Evolutionary conservation across 371 early-diverging fungal species (phyloP), one percentile per base, ranked within the genome.

Genomic region (Basidiobolus meristosporus): DNA sequence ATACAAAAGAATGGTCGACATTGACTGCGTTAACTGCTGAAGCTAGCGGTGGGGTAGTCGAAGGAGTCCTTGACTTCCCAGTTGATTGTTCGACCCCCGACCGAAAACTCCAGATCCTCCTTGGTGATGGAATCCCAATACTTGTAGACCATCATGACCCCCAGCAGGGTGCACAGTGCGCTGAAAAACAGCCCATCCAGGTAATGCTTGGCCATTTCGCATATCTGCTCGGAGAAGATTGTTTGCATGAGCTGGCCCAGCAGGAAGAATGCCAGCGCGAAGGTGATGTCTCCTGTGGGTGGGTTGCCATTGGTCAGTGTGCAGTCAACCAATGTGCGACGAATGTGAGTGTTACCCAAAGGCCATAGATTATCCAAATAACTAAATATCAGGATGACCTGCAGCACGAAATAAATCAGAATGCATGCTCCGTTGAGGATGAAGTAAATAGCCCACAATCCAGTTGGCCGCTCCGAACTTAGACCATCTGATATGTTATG

Each of bases 111-210:
- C 20, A 93, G 63, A 55, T 93, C 97, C 54, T 96, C 97, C 62
- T 91, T 92, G 29, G 97, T 93, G 51, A 96, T 92, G 15, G 82
- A 81, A 57, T 96, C 95, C 97, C 97, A 96, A 65, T 86, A 96
- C 63, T 96, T 96, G 72, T 93, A 96, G 9, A 92, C 85, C 93
- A 96, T 95, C 97, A 96, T 93, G 34, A 96, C 90, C 19, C 80
- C 76, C 46, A 96, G 57, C 39, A 96, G 60, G 12, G 82, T 85
- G 50, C 78, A 84, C 33, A 89, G 83, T 11, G 80, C 71, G 31
- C 88, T 85, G 66, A 92, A 90, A 74, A 96, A 96, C 47, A 89
- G 53, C 15, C 97, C 97, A 56, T 96, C 95, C 20, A 96, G 68
- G 46, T 96, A 96, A 57, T 96, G 97, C 50, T 83, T 82, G 22